These are phyloP conservation scores for Apophysomyces ossiformis DNA, from an alignment of 371 early-diverging fungal genomes.

Conservation along the genomic window DNA sequence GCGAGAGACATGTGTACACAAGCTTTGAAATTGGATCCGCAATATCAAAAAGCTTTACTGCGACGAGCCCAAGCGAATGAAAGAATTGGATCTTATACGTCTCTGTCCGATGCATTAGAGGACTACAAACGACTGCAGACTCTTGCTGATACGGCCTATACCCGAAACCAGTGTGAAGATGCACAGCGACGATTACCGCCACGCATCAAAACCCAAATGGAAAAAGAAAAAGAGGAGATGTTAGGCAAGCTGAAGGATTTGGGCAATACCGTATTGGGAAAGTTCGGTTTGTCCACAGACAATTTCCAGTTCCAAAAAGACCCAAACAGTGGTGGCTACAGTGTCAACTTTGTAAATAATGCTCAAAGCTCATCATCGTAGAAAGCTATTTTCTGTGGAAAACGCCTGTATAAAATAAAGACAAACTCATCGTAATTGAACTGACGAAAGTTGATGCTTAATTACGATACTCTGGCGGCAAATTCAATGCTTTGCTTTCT, in stretches of 20 bases:
- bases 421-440: no score
- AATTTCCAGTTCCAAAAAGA: slow-evolving; percentile 75
- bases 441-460: no score
- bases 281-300: slow-evolving; percentile 75
- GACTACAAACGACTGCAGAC: slow-evolving; percentile 52
- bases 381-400: no score
- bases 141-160: slow-evolving; percentile 40
- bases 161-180: slow-evolving; percentile 35
- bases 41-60: slow-evolving; percentile 76
- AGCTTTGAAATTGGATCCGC: slow-evolving; percentile 75
- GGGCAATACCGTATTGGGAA: slow-evolving; percentile 75
- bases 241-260: slow-evolving; percentile 76
- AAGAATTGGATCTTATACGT: slow-evolving; percentile 50
- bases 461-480: no score
- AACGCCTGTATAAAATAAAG: no score
- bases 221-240: slow-evolving; percentile 79
- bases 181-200: slow-evolving; percentile 48
- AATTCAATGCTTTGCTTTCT: no score
- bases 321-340: slow-evolving; percentile 63
- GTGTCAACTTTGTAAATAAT: slow-evolving; percentile 69
- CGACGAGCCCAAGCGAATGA: slow-evolving; percentile 85
- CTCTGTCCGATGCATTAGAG: slow-evolving; percentile 61
- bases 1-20: slow-evolving; percentile 53
- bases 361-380: not conserved
- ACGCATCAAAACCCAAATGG: slow-evolving; percentile 50